A percentile compares a stretch with the other conserved stretches of the same genome.
These are phyloP conservation scores for Acrocalymma vagum DNA, from an alignment of 2,329 filamentous ascomycete genomes.

Conservation along the genomic window DNA sequence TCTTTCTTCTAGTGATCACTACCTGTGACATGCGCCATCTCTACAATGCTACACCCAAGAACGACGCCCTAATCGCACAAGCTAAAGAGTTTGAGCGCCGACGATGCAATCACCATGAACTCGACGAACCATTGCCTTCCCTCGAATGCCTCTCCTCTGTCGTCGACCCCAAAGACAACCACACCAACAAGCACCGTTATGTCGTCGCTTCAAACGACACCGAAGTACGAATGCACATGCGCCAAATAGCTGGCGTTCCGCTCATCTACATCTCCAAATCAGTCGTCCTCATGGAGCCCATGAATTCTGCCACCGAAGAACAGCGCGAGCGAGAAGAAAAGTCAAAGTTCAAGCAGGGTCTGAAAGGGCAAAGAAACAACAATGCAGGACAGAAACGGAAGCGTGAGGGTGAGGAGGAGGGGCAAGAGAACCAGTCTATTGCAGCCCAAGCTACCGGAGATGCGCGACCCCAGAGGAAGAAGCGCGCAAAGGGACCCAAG, in stretches of 20 bases:
- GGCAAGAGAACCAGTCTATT: conserved; percentile 35
- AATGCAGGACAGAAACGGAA: conserved; percentile 44
- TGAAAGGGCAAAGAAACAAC: conserved; percentile 59
- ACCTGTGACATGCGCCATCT: conserved; percentile 84
- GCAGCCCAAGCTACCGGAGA: conserved; percentile 28
- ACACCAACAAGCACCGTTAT: conserved; percentile 80
- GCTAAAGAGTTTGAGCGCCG: conserved; percentile 80
- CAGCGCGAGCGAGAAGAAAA: conserved; percentile 74
- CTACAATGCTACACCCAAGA: conserved; percentile 67
- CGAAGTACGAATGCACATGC: conserved; percentile 69
- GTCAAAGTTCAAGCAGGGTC: conserved; percentile 75
- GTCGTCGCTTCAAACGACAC: conserved; percentile 78
- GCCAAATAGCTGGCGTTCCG: conserved; percentile 75
- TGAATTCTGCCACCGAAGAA: conserved; percentile 72
- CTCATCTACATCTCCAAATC: conserved; percentile 80
- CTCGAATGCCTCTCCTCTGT: conserved; percentile 77
- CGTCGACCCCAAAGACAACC: conserved; percentile 77
- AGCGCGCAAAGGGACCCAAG: conserved; percentile 66
- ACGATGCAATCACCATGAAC: conserved; percentile 79
- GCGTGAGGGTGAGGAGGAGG: conserved; percentile 61
- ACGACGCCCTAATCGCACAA: conserved; percentile 71
- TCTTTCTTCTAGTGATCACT: too few species aligned
- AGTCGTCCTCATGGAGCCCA: conserved; percentile 81
- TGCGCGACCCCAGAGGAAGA: conserved; percentile 56
- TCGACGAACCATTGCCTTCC: conserved; percentile 74